A percentile compares a stretch with the other conserved stretches of the same genome.
phyloP scores from a whole-genome alignment of 768 basidiomycete genomes.

The Suillus occidentalis region DNA sequence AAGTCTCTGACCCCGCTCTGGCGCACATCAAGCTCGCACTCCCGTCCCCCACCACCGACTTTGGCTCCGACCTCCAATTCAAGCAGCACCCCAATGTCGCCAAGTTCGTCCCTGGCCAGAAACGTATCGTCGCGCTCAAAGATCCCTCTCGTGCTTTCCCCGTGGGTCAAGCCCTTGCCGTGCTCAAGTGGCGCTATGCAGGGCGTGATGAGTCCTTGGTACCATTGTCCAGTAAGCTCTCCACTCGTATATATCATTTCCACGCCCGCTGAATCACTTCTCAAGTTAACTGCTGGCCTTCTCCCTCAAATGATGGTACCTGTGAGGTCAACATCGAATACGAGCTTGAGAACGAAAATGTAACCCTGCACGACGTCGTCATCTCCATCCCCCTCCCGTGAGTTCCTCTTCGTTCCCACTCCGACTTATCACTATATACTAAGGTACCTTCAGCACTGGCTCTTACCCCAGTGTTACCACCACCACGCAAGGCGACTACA shows the following conservation, averaged over 20 bases:
- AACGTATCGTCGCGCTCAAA: conserved; percentile 76
- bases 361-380: conserved; percentile 80
- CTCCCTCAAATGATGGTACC: conserved; percentile 87
- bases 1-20: conserved; percentile 73
- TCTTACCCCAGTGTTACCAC: conserved; percentile 82
- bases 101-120: conserved; percentile 72
- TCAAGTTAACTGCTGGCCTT: conserved; percentile 95
- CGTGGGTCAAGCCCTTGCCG: conserved; percentile 80
- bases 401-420: conserved; percentile 30
- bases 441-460: conserved; percentile 51
- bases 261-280: conserved; percentile 1
- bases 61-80: conserved; percentile 80
- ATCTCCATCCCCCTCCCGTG: conserved; percentile 95
- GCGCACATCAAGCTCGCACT: conserved; percentile 73
- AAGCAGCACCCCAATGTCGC: conserved; percentile 96
- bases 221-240: conserved; percentile 80
- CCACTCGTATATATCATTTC: conserved; percentile 2
- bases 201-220: conserved; percentile 91
- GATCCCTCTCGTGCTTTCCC: conserved; percentile 84
- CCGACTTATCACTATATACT: conserved; percentile 3
- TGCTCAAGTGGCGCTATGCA: conserved; percentile 90
- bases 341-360: conserved; percentile 83
- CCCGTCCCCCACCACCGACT: conserved; percentile 51
- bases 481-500: conserved; percentile 65
- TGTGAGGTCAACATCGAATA: conserved; percentile 97